Evolutionary conservation across 768 basidiomycete species (phyloP), one percentile per base, ranked within the genome.

Genomic region (Russula foetens): DNA sequence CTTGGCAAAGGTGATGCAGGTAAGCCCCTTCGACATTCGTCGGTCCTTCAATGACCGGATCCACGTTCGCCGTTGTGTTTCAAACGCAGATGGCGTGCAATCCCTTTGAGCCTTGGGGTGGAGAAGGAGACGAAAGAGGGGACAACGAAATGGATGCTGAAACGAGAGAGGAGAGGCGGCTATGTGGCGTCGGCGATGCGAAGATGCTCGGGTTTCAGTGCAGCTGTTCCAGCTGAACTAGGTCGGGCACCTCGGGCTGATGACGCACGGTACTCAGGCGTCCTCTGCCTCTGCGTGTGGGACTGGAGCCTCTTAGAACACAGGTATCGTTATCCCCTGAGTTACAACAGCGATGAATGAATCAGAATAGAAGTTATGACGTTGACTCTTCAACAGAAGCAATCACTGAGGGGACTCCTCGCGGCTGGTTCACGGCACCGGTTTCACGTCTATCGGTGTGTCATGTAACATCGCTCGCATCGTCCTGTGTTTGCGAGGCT

Each of bases 31-130:
- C 26, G 31, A 43, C 26, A 7, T 17, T 14, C 12, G 47, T 53
- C 21, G 9, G 21, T 14, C 29, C 7, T 24, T 24, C 60, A 7
- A 19, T 51, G 50, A 31, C 17, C 41, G 55, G n/a, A 53, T n/a
- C 35, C 19, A 44, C n/a, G 38, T 31, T 47, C 15, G 17, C 45
- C 35, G 24, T 28, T 41, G 11, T 47, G 2, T 26, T 14, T 7
- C n/a, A 4, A 28, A 63, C 33, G 45, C 67, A 92, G 88, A 95
- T 99, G 93, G 85, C 90, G 6, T 83, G 81, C 54, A 80, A 83
- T 41, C 94, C 96, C 1, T 98, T 87, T 69, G 85, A 90, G 67
- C 70, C 84, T 0, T 98, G 93, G 87, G 94, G 95, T 48, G 90
- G 84, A 2, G 90, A 92, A 69, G 81, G 75, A 31, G 75, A 78